Evolutionary conservation across 2,329 filamentous ascomycete genomes (phyloP), one percentile per base, ranked within the genome.

Genomic region (Arthrobotrys megalospora): DNA sequence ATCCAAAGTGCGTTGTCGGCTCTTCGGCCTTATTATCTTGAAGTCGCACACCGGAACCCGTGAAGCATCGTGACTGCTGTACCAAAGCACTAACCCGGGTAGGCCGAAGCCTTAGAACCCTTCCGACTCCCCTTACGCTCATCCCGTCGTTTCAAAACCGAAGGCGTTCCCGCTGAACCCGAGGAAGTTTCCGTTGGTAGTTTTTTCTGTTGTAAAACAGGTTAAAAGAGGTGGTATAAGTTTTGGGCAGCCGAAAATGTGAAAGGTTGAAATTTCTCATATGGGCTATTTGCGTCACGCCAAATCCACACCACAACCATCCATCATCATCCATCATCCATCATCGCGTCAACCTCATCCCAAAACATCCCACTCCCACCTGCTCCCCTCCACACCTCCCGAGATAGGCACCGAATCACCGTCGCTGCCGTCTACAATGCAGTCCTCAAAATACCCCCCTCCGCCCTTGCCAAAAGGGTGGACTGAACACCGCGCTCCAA

Each of bases 401-500:
- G 24, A 14, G 63, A 36, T 38, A 48, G 8, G 7, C 70, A 11
- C 36, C 45, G 36, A 53, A 38, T 52, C 64, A 38, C 64, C 21
- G 7, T 28, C 14, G 16, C 16, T 14, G 19, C 47, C 32, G 16
- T 16, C 24, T 41, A 60, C 43, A 41, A 60, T 72, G 36, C 71
- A 68, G 67, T 71, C 73, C 1, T 68, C 75, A 6, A 64, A 62
- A 24, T 53, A 72, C 53, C 62, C 43, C n/a, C 79, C 21, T 11
- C 87, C 89, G 53, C 89, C 92, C 41, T 87, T 97, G 0, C 91
- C 91, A 32, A 87, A 91, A 50, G 94, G 93, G 80, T 97, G 94
- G 94, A 93, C 92, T n/a, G 93, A 97, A 84, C 94, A 97, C 85
- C 94, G 91, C 85, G 93, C 94, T 65, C 94, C 94, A 5, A 91